Base-by-base conservation (phyloP, 176 grass and related monocot species). In the Rhynchospora breviuscula region DNA sequence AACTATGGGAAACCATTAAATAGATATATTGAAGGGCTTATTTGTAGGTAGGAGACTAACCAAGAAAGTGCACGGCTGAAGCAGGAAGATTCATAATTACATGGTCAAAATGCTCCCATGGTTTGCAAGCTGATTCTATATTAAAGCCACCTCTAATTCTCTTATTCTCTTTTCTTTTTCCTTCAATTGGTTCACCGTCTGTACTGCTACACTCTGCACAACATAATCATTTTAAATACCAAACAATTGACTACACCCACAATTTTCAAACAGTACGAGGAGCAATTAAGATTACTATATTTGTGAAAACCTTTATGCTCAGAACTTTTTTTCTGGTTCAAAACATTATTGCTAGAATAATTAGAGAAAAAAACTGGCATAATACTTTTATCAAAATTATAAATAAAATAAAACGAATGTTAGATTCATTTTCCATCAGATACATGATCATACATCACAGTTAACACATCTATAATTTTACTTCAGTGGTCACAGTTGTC, bases 81-180 rank as follows among this genome's bases (percentile, higher is more conserved):
- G 96, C 96, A 86, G 93, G 96, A 79, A 99, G 87, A 83, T 99
- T 99, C 96, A 99, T 99, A 58, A 99, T 19, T 51, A 95, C 89
- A 89, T 99, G 96, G 81, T 95, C 89, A 82, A 93, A 47, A 83
- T 95, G 93, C 46, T 93, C 93, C 84, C 86, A 95, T 43, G 96
- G 82, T 65, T 83, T 99, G 26, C 65, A 49, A 68, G 63, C 43
- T 19, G 84, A 81, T 18, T 82, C 61, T 49, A 51, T 82, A 13
- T 65, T 49, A 69, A 92, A 56, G 56, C 75, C 84, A 68, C 87
- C 71, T 86, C 85, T 93, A 70, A 90, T 87, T 87, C 91, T 91
- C 80, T 95, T 98, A 65, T 87, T 91, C 82, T 70, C 88, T 83
- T 80, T 88, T 85, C 85, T 93, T 18, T 78, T 87, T 87, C 85